Conservation (phyloP, 1,139 yeast genomes). For the Scheffersomyces illinoinensis region DNA sequence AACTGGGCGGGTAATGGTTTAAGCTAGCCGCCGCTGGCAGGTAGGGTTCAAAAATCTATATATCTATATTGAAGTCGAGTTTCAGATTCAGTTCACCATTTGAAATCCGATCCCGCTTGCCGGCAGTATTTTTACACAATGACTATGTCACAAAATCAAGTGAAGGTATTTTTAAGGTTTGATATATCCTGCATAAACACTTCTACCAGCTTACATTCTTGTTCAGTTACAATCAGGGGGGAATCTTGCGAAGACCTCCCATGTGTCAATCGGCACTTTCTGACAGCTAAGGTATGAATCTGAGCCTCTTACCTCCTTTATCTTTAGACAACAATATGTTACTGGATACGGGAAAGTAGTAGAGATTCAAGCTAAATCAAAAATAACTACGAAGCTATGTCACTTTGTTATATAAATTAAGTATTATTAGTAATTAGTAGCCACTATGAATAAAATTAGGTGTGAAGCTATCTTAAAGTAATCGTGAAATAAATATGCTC, state of each 20-base stretch:
- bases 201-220: neutral
- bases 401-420: neutral
- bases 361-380: no score
- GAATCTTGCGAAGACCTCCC: neutral
- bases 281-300: no score
- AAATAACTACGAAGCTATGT: neutral
- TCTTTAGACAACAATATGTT: neutral
- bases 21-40: neutral
- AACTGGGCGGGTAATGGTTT: neutral
- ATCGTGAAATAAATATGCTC: neutral
- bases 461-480: neutral
- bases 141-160: neutral
- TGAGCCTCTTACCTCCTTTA: neutral
- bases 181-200: neutral
- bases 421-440: neutral
- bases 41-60: neutral
- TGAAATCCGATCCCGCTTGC: neutral
- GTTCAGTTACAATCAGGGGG: neutral
- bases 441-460: neutral
- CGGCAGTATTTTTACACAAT: neutral
- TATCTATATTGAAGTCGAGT: neutral
- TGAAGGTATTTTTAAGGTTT: neutral
- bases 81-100: neutral
- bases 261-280: neutral
- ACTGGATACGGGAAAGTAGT: neutral